phyloP scores from a whole-genome alignment of 75 land plant species.

The Gnetum montanum region DNA sequence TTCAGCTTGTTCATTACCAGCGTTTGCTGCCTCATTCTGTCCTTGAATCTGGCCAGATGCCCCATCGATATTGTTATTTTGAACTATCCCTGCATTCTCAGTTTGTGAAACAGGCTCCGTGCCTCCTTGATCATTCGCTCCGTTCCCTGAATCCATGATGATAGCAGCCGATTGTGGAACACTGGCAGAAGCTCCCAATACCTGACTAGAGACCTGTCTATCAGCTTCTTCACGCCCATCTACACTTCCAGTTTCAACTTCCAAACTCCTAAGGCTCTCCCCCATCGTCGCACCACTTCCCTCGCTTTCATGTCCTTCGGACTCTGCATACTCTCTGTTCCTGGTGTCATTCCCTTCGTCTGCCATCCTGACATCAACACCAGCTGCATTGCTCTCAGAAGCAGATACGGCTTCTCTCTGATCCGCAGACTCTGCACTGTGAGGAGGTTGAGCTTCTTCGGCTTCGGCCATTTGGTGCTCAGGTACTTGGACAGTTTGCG shows the following conservation, averaged over 20 bases:
- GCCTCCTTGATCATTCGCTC: slow-evolving; percentile 52
- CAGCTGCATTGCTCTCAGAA: slow-evolving; percentile 5
- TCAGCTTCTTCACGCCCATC: slow-evolving; percentile 42
- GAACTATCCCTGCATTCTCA: slow-evolving; percentile 12
- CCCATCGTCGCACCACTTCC: slow-evolving; percentile 57
- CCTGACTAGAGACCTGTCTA: slow-evolving; percentile 18
- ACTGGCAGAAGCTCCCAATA: slow-evolving; percentile 10
- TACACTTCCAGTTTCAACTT: slow-evolving; percentile 52
- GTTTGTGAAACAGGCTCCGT: slow-evolving; percentile 24
- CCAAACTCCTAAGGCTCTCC: slow-evolving; percentile 43
- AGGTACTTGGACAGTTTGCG: background rate
- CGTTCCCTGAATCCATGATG: slow-evolving; percentile 11
- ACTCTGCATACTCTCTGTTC: slow-evolving; percentile 26
- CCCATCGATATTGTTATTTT: slow-evolving; percentile 14
- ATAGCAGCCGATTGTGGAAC: slow-evolving; percentile 7
- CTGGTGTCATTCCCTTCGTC: slow-evolving; percentile 35
- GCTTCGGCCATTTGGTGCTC: slow-evolving; percentile 8
- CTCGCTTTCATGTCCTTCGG: slow-evolving; percentile 42
- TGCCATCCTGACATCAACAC: slow-evolving; percentile 32
- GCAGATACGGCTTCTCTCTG: slow-evolving; percentile 3
- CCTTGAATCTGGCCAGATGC: slow-evolving; percentile 19
- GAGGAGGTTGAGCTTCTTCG: background rate
- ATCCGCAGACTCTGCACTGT: background rate
- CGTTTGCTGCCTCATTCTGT: slow-evolving; percentile 14
- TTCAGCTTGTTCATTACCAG: slow-evolving; percentile 14